Percentiles rank a stretch among this genome's conserved stretches.
phyloP scores from a whole-genome alignment of 495 filamentous ascomycete species.

The Xylona heveae region DNA sequence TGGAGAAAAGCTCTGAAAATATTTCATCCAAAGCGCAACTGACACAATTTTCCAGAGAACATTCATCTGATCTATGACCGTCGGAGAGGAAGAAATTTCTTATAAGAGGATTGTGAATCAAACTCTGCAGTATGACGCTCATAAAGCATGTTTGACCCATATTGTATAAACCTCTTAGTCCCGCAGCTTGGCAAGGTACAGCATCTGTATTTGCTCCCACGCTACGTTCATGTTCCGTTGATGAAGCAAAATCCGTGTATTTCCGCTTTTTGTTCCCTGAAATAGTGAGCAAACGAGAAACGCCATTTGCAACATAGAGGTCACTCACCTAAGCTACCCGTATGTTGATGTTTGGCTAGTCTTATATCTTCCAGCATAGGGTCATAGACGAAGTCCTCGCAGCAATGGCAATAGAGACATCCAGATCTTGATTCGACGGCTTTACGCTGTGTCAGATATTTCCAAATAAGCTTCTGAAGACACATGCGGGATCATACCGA shows the following conservation, averaged over 20 bases:
- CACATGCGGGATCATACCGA: slow-evolving; percentile 28
- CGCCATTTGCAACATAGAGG: too few species aligned
- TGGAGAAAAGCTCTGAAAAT: slow-evolving; percentile 71
- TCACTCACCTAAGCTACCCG: slow-evolving; percentile 11
- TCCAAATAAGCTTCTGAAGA: not conserved
- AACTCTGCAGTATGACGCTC: slow-evolving; percentile 70
- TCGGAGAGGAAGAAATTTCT: slow-evolving; percentile 72
- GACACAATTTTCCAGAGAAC: slow-evolving; percentile 45
- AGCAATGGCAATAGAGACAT: slow-evolving; percentile 61
- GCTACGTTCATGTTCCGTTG: slow-evolving; percentile 33
- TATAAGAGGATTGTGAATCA: slow-evolving; percentile 74
- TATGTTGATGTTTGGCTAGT: slow-evolving; percentile 1
- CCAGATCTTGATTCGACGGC: slow-evolving; percentile 69
- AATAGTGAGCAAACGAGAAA: not conserved
- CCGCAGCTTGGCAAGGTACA: slow-evolving; percentile 46
- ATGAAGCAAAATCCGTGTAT: slow-evolving; percentile 31
- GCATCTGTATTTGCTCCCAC: slow-evolving; percentile 36
- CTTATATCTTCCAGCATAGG: slow-evolving; percentile 41
- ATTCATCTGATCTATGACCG: slow-evolving; percentile 53
- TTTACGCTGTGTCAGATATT: slow-evolving; percentile 12
- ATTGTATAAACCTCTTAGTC: slow-evolving; percentile 77
- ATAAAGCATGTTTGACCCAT: slow-evolving; percentile 89
- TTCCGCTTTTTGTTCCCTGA: slow-evolving; percentile 28
- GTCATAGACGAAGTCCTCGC: slow-evolving; percentile 74
- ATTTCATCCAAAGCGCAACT: slow-evolving; percentile 80